Percentiles rank a stretch among this genome's conserved stretches.
These are phyloP conservation scores for Poa annua DNA, from an alignment of 176 grass and related monocot species.

Conservation along the genomic window DNA sequence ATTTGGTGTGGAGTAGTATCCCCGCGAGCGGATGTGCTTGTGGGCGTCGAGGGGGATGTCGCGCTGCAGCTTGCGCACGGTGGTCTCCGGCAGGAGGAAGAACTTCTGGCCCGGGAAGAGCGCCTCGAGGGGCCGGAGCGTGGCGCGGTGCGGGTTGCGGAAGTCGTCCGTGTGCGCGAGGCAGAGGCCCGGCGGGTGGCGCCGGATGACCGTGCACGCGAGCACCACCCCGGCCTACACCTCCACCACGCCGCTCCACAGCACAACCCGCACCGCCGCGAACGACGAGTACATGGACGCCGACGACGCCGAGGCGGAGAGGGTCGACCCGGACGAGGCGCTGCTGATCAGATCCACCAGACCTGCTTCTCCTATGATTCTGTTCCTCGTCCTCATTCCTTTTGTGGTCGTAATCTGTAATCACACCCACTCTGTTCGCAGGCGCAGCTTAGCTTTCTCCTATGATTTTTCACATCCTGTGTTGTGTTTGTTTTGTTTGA, in stretches of 20 bases:
- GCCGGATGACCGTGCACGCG: conserved; percentile 55
- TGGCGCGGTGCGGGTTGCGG: conserved; percentile 55
- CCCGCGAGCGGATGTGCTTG: background rate
- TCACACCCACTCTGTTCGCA: too few species aligned
- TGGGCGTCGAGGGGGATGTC: conserved; percentile 35
- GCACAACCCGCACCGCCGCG: conserved; percentile 58
- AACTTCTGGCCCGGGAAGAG: conserved; percentile 73
- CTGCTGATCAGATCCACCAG: conserved; percentile 25
- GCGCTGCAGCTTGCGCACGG: conserved; percentile 43
- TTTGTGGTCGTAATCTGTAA: too few species aligned
- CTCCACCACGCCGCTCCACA: conserved; percentile 55
- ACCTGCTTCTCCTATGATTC: too few species aligned
- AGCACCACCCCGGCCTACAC: conserved; percentile 51
- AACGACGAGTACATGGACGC: background rate
- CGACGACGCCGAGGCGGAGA: background rate
- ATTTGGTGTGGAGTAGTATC: too few species aligned
- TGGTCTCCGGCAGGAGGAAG: conserved; percentile 45
- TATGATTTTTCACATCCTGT: too few species aligned
- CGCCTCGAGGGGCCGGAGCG: conserved; percentile 36
- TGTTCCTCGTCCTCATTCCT: too few species aligned
- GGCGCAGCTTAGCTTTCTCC: too few species aligned
- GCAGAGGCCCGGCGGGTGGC: conserved; percentile 61
- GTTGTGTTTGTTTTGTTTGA: too few species aligned
- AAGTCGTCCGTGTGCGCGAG: conserved; percentile 62
- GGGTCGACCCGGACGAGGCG: background rate